These are phyloP conservation scores for Acanthamoeba lenticulata DNA, from an alignment of 208 protist species.

Conservation along the genomic window DNA sequence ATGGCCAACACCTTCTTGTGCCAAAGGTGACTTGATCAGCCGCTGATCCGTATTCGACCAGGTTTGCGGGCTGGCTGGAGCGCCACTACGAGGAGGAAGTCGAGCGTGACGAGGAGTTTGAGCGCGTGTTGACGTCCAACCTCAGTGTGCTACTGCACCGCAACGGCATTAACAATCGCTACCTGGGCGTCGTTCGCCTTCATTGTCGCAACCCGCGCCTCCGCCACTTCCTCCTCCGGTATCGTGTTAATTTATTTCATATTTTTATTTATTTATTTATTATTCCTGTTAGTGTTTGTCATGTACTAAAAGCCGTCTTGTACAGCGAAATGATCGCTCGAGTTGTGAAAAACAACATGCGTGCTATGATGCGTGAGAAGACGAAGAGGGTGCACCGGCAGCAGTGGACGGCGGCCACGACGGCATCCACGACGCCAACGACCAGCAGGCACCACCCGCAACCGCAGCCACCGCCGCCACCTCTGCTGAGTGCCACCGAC, in stretches of 20 bases:
- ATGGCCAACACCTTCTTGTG: background rate
- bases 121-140: background rate
- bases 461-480: background rate
- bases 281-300: background rate
- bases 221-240: conserved; percentile 54
- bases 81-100: conserved; percentile 41
- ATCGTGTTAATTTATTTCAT: background rate
- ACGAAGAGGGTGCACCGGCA: conserved; percentile 46
- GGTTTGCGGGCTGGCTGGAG: conserved; percentile 62
- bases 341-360: conserved; percentile 62
- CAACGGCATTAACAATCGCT: conserved; percentile 62
- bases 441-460: background rate
- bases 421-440: background rate
- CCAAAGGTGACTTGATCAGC: background rate
- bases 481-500: background rate
- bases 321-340: conserved; percentile 64
- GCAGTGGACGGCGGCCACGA: background rate
- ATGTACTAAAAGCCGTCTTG: too few relatives aligned
- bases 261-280: background rate
- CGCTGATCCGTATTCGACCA: background rate
- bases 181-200: conserved; percentile 58
- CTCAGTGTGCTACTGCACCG: conserved; percentile 62
- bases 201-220: conserved; percentile 40
- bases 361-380: conserved; percentile 57
- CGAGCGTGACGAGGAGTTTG: conserved; percentile 35